These are phyloP conservation scores for Cyclotella atomus DNA, from an alignment of 108 stramenopile species.

Conservation along the genomic window DNA sequence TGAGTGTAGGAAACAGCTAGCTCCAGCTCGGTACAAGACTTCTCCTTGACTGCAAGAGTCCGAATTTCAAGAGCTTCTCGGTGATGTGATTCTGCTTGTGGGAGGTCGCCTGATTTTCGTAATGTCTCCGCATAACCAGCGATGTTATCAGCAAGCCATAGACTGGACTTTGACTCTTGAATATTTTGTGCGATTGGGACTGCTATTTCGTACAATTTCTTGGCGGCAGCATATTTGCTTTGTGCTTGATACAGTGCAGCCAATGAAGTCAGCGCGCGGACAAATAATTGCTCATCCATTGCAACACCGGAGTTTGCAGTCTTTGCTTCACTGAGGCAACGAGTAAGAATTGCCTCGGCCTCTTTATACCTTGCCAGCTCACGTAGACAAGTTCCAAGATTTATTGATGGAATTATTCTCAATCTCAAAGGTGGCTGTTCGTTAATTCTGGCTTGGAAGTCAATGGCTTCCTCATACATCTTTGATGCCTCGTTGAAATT, in stretches of 20 bases:
- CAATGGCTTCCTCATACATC: conserved; percentile 56
- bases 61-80: conserved; percentile 49
- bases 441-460: conserved; percentile 46
- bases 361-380: conserved; percentile 58
- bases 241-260: conserved; percentile 49
- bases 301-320: conserved; percentile 20
- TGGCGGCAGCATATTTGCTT: conserved; percentile 48
- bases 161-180: conserved; percentile 51
- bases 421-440: conserved; percentile 32
- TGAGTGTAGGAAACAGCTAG: conserved; percentile 54
- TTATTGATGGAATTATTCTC: conserved; percentile 47
- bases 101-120: conserved; percentile 50
- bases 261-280: conserved; percentile 46
- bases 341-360: conserved; percentile 48
- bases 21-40: conserved; percentile 52
- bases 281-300: conserved; percentile 42
- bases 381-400: conserved; percentile 47
- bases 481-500: conserved; percentile 53
- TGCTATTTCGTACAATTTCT: conserved; percentile 46
- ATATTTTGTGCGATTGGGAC: conserved; percentile 56
- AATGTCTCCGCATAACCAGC: conserved; percentile 55
- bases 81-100: conserved; percentile 49
- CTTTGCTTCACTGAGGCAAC: conserved; percentile 42
- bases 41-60: conserved; percentile 49
- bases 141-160: conserved; percentile 52